phyloP scores from a whole-genome alignment of 768 basidiomycete species.

The Tephrocybe sp. region DNA sequence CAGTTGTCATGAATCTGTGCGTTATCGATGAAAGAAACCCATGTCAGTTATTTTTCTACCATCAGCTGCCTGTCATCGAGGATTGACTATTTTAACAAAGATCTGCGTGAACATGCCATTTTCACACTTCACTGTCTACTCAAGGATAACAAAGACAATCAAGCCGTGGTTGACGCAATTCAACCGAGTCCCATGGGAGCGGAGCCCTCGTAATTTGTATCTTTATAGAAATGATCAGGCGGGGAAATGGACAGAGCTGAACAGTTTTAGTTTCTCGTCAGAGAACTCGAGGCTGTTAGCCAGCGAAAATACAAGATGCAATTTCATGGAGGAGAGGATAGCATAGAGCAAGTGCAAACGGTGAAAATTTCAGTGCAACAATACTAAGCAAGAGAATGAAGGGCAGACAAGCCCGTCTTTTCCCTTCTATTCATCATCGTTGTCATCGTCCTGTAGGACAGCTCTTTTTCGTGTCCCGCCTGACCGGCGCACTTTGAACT shows the following conservation, averaged over 20 bases:
- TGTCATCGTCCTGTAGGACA: slow-evolving; percentile 64
- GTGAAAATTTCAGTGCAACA: not conserved
- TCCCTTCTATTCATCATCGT: slow-evolving; percentile 39
- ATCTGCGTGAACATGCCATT: slow-evolving; percentile 89
- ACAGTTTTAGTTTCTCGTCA: too few relatives aligned
- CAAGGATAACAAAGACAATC: slow-evolving; percentile 74
- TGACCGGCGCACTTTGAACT: slow-evolving; percentile 59
- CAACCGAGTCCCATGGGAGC: slow-evolving; percentile 57
- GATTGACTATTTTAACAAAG: slow-evolving; percentile 35
- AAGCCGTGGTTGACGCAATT: slow-evolving; percentile 72
- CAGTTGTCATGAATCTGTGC: slow-evolving; percentile 83
- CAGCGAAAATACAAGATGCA: not conserved
- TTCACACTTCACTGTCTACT: slow-evolving; percentile 80
- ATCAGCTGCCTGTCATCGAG: slow-evolving; percentile 10
- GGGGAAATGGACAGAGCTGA: not conserved
- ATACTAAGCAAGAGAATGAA: too few relatives aligned
- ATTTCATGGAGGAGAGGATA: not conserved
- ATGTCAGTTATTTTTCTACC: slow-evolving; percentile 54
- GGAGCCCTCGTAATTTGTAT: slow-evolving; percentile 31
- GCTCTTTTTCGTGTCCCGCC: slow-evolving; percentile 56
- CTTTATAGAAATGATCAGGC: not conserved
- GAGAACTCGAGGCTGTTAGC: too few relatives aligned
- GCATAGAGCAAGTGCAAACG: slow-evolving; percentile 4
- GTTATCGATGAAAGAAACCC: slow-evolving; percentile 90
- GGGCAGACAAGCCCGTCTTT: not conserved